Conservation (phyloP, 2,329 filamentous ascomycete genomes). For the Graphilbum fragrans region DNA sequence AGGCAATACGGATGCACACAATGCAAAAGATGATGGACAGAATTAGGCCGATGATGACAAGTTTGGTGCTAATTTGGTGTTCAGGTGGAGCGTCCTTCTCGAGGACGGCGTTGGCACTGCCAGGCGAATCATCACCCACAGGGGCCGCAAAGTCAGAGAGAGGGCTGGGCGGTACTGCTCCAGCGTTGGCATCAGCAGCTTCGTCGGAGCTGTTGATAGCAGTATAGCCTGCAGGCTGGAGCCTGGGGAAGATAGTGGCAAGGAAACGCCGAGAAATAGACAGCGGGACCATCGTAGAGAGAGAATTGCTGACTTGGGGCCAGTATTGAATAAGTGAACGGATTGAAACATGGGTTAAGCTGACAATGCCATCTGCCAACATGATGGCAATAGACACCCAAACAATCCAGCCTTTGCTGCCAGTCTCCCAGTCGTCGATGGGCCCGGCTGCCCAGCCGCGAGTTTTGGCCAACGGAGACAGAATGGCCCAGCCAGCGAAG, state of each 20-base stretch:
- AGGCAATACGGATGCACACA: conserved; percentile 67
- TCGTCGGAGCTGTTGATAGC: conserved; percentile 8
- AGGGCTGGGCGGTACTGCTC: conserved; percentile 7
- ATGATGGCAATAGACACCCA: conserved; percentile 96
- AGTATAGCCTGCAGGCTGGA: conserved; percentile 11
- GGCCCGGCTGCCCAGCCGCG: conserved; percentile 82
- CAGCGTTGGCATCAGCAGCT: background rate
- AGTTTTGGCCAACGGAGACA: conserved; percentile 79
- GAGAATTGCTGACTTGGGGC: conserved; percentile 2
- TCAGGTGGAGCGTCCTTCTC: conserved; percentile 72
- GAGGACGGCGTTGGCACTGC: background rate
- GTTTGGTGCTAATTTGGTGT: conserved; percentile 63
- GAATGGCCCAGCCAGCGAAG: conserved; percentile 75
- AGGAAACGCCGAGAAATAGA: background rate
- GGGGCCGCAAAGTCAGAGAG: conserved; percentile 7
- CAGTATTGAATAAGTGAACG: conserved; percentile 20
- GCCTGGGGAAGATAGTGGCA: background rate
- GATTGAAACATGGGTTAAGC: conserved; percentile 64
- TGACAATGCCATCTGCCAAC: conserved; percentile 86
- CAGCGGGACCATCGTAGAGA: background rate
- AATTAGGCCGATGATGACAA: conserved; percentile 63
- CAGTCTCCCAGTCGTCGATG: conserved; percentile 78
- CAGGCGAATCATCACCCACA: conserved; percentile 1
- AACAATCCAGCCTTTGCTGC: conserved; percentile 97
- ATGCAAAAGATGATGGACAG: conserved; percentile 72